phyloP scores from a whole-genome alignment of 768 basidiomycete species.

The Podaxis pistillaris region DNA sequence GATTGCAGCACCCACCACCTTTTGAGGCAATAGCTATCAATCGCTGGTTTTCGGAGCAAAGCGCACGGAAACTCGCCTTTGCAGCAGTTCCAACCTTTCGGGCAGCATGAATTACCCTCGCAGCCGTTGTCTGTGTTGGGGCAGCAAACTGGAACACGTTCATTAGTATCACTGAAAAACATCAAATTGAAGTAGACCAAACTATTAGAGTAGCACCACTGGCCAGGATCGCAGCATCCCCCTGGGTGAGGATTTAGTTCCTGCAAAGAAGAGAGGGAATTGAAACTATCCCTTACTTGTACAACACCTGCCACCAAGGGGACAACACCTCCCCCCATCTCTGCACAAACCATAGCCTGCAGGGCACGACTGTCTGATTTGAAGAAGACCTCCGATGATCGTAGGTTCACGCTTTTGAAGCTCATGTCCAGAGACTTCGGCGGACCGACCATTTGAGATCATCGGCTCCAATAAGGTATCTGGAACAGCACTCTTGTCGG shows the following conservation, averaged over 20 bases:
- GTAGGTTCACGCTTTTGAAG: neutral
- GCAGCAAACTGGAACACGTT: conserved; percentile 2
- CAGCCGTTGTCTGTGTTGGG: neutral
- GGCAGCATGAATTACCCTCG: neutral
- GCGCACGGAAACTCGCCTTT: neutral
- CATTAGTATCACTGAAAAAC: neutral
- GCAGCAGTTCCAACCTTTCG: conserved; percentile 3
- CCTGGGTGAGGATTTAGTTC: neutral
- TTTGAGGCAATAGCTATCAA: neutral
- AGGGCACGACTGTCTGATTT: conserved; percentile 6
- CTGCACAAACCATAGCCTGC: conserved; percentile 2
- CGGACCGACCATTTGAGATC: neutral
- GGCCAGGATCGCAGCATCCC: conserved; percentile 6
- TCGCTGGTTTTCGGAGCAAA: neutral
- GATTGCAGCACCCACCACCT: conserved; percentile 7
- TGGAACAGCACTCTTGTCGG: neutral
- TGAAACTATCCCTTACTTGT: neutral
- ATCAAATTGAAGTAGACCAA: neutral
- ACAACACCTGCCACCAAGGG: conserved; percentile 7
- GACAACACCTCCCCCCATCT: conserved; percentile 4
- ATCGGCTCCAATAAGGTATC: neutral
- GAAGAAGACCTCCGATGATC: conserved; percentile 9
- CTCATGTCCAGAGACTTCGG: neutral
- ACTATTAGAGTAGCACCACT: conserved; percentile 8
- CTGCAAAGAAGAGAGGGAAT: neutral